Evolutionary conservation across 805 yeast genomes (phyloP), one percentile per base, ranked within the genome.

Genomic region (Torulaspora microellipsoides): DNA sequence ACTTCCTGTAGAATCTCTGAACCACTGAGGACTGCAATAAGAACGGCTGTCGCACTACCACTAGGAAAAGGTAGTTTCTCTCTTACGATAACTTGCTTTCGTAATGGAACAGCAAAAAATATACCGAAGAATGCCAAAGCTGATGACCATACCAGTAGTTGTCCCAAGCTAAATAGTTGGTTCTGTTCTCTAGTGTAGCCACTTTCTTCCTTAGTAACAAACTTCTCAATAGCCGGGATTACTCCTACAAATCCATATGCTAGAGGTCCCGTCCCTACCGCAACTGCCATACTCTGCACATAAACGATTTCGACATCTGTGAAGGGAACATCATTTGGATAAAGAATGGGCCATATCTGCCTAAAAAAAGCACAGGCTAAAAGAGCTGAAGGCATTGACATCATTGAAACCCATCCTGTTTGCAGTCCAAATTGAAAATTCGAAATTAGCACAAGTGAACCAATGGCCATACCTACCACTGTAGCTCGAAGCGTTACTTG

Each of bases 391-490:
- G 99, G 98, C 42, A 91, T 70, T 15, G 96, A 85, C 99, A 91
- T 93, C 99, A 91, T 91, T 9, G 96, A 88, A 5, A 93, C 96
- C 99, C 99, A 91, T 1, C 99, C 99, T 0, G 97, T 91, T 60
- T 91, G 99, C 15, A 91, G 70, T 1, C 98, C 99, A 62, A 91
- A 91, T 61, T 91, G 98, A 67, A 93, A 93, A 64, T 91, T 91
- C 3, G 96, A 87, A 13, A 89, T 70, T 20, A 93, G 70, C 27
- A 93, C 90, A 23, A 91, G 67, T 0, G 96, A 78, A 0, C 99
- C 99, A n/a, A 91, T 88, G 1, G 69, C 54, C 20, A 91, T 67
- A 0, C 98, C 98, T 1, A 83, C 85, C 0, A 81, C 29, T 0
- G 87, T 79, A 2, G 93, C 83, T 39, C 95, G 67, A 3, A 80